A percentile compares a stretch with the other conserved stretches of the same genome.
Evolutionary conservation across 345 rosid species (phyloP).

Genomic region (Laguncularia racemosa): DNA sequence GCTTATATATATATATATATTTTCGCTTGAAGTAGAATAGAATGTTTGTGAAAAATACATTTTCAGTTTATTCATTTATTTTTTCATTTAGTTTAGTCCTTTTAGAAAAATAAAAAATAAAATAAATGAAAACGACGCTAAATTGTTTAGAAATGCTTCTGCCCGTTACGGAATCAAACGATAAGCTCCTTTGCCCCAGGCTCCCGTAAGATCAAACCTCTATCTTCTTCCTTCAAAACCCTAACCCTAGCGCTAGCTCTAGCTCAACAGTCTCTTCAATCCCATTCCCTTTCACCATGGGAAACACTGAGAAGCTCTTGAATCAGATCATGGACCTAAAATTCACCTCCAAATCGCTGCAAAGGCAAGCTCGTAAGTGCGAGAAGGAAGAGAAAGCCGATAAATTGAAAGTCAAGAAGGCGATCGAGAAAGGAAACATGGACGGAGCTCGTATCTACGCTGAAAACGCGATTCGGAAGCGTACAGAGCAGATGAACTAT

Average conservation of each 20-base stretch:
- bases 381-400: constrained; percentile 99
- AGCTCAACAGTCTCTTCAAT: not conserved
- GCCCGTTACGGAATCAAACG: too few relatives aligned
- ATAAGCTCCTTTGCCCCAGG: too few relatives aligned
- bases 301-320: constrained; percentile 87
- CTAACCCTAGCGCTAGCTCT: not conserved
- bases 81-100: too few relatives aligned
- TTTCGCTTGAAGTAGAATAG: too few relatives aligned
- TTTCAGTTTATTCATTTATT: too few relatives aligned
- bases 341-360: constrained; percentile 87
- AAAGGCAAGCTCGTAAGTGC: constrained; percentile 85
- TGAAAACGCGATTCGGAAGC: constrained; percentile 90
- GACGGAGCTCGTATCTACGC: constrained; percentile 99
- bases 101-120: too few relatives aligned
- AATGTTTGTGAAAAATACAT: too few relatives aligned
- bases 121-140: too few relatives aligned
- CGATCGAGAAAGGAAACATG: constrained; percentile 97
- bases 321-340: constrained; percentile 96
- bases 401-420: constrained; percentile 92
- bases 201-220: too few relatives aligned
- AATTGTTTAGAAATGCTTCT: too few relatives aligned
- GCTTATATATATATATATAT: too few relatives aligned
- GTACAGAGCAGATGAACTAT: constrained; percentile 97
- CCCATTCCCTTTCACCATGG: constrained; percentile 29
- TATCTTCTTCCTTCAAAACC: not conserved